Conservation (phyloP, 768 basidiomycete genomes). For the Suillus paluster region DNA sequence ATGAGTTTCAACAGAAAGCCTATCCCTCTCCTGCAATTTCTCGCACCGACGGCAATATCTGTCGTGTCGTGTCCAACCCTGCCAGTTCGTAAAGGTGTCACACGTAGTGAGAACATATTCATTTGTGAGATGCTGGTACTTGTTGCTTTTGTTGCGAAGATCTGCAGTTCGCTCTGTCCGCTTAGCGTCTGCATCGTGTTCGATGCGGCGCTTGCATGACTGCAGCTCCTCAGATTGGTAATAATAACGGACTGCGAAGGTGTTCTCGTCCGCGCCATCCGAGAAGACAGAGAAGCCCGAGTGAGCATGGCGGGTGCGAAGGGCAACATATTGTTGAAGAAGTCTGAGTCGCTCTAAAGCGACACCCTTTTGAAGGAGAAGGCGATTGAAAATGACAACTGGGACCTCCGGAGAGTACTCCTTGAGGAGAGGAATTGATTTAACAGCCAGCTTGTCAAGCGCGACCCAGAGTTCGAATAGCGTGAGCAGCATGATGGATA, state of each 20-base stretch:
- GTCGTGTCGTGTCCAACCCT: neutral
- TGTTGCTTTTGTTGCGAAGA: slow-evolving; percentile 22
- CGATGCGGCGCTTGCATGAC: slow-evolving; percentile 31
- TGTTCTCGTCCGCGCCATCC: slow-evolving; percentile 12
- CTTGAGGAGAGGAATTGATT: slow-evolving; percentile 41
- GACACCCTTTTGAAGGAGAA: slow-evolving; percentile 42
- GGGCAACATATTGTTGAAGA: slow-evolving; percentile 34
- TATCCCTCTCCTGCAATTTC: slow-evolving; percentile 14
- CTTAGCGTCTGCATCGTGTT: slow-evolving; percentile 24
- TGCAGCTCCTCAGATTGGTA: slow-evolving; percentile 20
- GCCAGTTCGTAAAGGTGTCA: neutral
- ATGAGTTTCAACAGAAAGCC: slow-evolving; percentile 36
- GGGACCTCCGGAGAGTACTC: slow-evolving; percentile 53
- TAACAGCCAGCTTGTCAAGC: slow-evolving; percentile 42
- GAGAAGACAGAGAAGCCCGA: slow-evolving; percentile 39
- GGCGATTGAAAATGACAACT: slow-evolving; percentile 38
- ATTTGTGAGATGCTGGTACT: slow-evolving; percentile 12
- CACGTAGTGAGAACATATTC: neutral
- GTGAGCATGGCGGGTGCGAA: slow-evolving; percentile 25
- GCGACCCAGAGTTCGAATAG: slow-evolving; percentile 53
- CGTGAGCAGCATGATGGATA: slow-evolving; percentile 47
- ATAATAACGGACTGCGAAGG: slow-evolving; percentile 42
- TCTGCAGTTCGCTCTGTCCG: slow-evolving; percentile 30
- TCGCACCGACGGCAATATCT: slow-evolving; percentile 32
- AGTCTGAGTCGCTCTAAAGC: slow-evolving; percentile 33